phyloP scores from a whole-genome alignment of 257 asterid genomes.

The Avicennia marina region DNA sequence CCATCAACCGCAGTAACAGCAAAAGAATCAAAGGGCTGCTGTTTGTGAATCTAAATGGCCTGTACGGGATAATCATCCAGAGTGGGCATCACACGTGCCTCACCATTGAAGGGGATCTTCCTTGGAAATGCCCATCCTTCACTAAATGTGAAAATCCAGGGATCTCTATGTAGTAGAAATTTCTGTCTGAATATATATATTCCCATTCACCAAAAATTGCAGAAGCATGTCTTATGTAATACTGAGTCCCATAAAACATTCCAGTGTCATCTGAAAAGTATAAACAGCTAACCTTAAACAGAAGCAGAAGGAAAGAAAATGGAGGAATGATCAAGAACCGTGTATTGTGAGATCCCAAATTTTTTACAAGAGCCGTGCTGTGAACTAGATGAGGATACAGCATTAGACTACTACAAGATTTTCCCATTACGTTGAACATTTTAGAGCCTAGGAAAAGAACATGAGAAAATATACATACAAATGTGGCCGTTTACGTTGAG shows the following conservation, averaged over 20 bases:
- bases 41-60: constrained; percentile 13
- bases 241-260: constrained; percentile 56
- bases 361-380: too few relatives aligned
- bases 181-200: constrained; percentile 80
- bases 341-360: too few relatives aligned
- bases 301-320: neutral
- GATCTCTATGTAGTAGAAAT: constrained; percentile 48
- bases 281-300: too few relatives aligned
- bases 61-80: constrained; percentile 39
- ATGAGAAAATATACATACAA: constrained; percentile 32
- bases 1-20: constrained; percentile 12
- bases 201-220: constrained; percentile 55
- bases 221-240: constrained; percentile 73
- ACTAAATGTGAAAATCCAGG: constrained; percentile 42
- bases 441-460: neutral
- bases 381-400: too few relatives aligned
- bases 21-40: neutral
- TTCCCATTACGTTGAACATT: too few relatives aligned
- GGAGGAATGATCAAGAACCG: too few relatives aligned
- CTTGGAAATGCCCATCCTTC: constrained; percentile 85
- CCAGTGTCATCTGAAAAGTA: constrained; percentile 60
- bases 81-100: constrained; percentile 64
- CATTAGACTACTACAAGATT: too few relatives aligned
- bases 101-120: constrained; percentile 64
- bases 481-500: constrained; percentile 52